Conservation (phyloP, 345 rosid genomes). For the Eucalyptus melliodora region DNA sequence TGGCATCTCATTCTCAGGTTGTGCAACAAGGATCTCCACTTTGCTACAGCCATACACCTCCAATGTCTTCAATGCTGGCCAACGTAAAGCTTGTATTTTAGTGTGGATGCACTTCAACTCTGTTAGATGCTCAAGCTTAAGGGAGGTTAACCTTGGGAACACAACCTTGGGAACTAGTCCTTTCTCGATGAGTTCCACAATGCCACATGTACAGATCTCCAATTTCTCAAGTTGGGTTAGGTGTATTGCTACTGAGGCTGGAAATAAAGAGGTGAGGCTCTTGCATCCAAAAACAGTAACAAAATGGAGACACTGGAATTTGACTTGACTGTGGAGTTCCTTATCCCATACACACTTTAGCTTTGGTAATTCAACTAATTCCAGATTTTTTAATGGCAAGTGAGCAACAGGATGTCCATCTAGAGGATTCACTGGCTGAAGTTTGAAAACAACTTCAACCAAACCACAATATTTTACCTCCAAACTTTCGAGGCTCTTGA, state of each 20-base stretch:
- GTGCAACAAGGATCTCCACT: fast-evolving
- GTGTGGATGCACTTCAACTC: neutral
- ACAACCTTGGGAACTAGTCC: neutral
- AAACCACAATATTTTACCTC: fast-evolving
- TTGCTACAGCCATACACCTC: neutral
- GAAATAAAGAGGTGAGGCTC: neutral
- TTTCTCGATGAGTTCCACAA: neutral
- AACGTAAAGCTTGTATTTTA: neutral
- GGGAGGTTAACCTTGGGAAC: neutral
- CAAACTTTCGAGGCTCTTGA: neutral
- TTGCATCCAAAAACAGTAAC: fast-evolving
- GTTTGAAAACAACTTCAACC: neutral
- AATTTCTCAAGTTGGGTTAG: neutral
- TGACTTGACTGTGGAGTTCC: neutral
- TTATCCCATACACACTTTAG: neutral
- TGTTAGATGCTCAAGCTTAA: fast-evolving
- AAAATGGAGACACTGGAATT: neutral
- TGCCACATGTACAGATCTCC: neutral
- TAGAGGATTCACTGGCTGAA: neutral
- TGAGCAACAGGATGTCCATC: neutral
- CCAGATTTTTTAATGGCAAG: fast-evolving
- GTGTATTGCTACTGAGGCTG: fast-evolving
- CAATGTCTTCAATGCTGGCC: neutral
- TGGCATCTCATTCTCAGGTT: neutral
- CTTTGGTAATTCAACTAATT: fast-evolving